Conservation (phyloP, 805 yeast species). For the Starmerella roubikii region DNA sequence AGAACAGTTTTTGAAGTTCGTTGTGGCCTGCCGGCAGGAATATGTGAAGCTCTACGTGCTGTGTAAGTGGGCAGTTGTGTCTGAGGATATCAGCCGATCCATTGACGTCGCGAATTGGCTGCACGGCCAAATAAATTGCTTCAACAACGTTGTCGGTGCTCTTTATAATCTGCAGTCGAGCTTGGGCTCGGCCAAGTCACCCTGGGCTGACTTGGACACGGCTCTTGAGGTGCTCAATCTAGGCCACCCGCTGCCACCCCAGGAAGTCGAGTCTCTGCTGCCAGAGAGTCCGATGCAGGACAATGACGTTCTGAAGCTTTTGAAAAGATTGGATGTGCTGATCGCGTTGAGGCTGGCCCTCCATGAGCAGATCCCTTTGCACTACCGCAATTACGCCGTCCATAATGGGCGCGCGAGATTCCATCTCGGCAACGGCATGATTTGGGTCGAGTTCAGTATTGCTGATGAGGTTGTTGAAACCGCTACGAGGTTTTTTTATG, state of each 20-base stretch:
- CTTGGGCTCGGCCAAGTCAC: constrained; percentile 77
- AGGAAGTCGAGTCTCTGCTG: constrained; percentile 30
- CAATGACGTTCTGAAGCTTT: constrained; percentile 42
- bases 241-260: constrained; percentile 64
- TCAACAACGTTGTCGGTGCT: constrained; percentile 47
- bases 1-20: constrained; percentile 48
- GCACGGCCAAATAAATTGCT: constrained; percentile 61
- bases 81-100: constrained; percentile 55
- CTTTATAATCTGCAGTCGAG: constrained; percentile 55
- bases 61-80: constrained; percentile 72
- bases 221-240: constrained; percentile 70
- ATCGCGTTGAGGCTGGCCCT: constrained; percentile 64
- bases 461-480: constrained; percentile 38
- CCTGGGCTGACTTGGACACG: constrained; percentile 80
- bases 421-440: constrained; percentile 42
- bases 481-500: constrained; percentile 58
- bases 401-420: constrained; percentile 66
- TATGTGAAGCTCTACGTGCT: constrained; percentile 74
- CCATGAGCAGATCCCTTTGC: constrained; percentile 42
- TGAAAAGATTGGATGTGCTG: constrained; percentile 57
- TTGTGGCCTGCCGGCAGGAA: constrained; percentile 67
- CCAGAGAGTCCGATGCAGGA: constrained; percentile 39
- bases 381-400: constrained; percentile 49
- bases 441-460: constrained; percentile 66
- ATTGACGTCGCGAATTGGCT: constrained; percentile 86